Percentiles rank a stretch among this genome's conserved stretches.
phyloP scores from a whole-genome alignment of 1,284 basidiomycete species.

The Rhodotorula glutinis region DNA sequence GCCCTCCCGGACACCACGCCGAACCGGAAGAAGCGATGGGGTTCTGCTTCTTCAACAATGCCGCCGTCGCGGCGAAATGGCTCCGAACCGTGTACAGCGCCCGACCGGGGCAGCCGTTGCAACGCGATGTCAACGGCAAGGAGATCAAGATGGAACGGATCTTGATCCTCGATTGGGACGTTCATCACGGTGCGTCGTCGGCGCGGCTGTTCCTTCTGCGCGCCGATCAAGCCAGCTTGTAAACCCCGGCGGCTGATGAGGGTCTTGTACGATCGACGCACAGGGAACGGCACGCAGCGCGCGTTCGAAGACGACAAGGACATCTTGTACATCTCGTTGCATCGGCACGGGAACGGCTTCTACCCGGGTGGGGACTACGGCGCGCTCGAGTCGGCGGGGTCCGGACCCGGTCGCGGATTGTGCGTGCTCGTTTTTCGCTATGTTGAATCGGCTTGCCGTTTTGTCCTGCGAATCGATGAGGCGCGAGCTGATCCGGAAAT shows the following conservation, averaged over 20 bases:
- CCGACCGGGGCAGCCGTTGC: conserved; percentile 53
- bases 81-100: conserved; percentile 60
- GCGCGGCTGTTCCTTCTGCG: too few species aligned
- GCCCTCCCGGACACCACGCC: conserved; percentile 94
- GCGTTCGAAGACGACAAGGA: conserved; percentile 88
- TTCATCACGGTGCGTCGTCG: conserved; percentile 77
- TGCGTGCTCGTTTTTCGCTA: conserved; percentile 54
- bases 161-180: conserved; percentile 96
- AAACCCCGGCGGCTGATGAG: too few species aligned
- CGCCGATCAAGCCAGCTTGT: too few species aligned
- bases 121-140: conserved; percentile 44
- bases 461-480: too few species aligned
- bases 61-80: conserved; percentile 72
- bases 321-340: conserved; percentile 93
- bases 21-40: conserved; percentile 98
- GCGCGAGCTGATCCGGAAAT: background rate
- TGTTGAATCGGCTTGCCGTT: too few species aligned
- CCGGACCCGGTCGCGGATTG: conserved; percentile 77
- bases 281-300: conserved; percentile 93
- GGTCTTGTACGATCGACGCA: too few species aligned
- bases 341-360: conserved; percentile 91
- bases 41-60: conserved; percentile 99
- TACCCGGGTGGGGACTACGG: conserved; percentile 93
- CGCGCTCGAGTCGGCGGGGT: conserved; percentile 76
- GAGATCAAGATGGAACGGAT: conserved; percentile 63